Base-by-base conservation (phyloP, 1,284 basidiomycete genomes). In the Mycosarcoma mackinlayi region DNA sequence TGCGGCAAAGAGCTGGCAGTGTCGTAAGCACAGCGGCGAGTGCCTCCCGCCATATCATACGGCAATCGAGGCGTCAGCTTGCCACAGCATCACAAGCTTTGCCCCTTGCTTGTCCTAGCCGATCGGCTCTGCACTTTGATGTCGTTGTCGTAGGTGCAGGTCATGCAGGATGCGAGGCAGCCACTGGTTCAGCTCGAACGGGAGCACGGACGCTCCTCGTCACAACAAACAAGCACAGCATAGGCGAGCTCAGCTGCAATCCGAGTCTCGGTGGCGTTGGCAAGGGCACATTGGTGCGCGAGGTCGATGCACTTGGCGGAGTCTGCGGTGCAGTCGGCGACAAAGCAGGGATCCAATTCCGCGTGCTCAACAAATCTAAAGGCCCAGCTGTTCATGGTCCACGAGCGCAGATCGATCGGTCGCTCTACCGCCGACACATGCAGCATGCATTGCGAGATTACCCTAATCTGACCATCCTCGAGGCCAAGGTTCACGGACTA, bases 131-230 rank as follows among this genome's bases (percentile, higher is more conserved):
- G 27, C 66, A 64, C 27, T 71, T 51, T 34, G 77, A 78, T 90
- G 92, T 93, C 0, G 90, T 92, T 71, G 86, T 94, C 27, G 91
- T 94, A 69, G 93, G 92, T n/a, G 93, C 90, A 7, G 92, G 93
- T 2, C 92, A 94, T 85, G 93, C 93, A 27, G 92, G 92, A 1
- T 92, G 91, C 73, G 93, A 95, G 83, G 92, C 93, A 2, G 92
- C 93, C 0, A 88, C 92, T 10, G 92, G 89, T 3, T 87, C 92
- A 10, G 92, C 93, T 3, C 86, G 93, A 30, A 88, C 89, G 0
- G 92, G 92, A 2, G 91, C 92, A 1, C 85, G 87, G 61, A 94
- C 93, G 0, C 73, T 93, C 3, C 85, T 95, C 4, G 83, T 95
- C 50, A 94, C 93, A 0, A 91, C 93, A 76, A 89, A 87, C 53